Evolutionary conservation across 441 rosid species (phyloP).

Genomic region (Viola pubescens): DNA sequence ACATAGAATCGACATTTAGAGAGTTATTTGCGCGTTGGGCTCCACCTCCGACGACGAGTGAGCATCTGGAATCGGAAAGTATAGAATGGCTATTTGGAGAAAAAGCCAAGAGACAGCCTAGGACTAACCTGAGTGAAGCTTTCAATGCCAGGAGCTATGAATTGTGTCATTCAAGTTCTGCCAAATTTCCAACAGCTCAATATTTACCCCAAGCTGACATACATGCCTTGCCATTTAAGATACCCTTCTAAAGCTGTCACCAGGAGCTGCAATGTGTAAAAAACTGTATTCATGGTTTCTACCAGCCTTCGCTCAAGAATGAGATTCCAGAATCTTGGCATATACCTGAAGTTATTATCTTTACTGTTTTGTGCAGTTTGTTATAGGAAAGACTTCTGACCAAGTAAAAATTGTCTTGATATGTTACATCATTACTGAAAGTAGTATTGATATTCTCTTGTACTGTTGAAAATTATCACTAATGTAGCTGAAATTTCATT

Average conservation of each 20-base stretch:
- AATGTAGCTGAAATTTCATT: no score
- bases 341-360: no score
- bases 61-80: constrained; percentile 7
- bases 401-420: no score
- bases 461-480: no score
- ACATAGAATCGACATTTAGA: not conserved
- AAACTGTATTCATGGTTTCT: not conserved
- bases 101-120: not conserved
- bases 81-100: constrained; percentile 19
- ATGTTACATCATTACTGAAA: no score
- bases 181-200: not conserved
- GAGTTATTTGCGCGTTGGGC: constrained; percentile 6
- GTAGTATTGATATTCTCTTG: no score
- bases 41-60: not conserved
- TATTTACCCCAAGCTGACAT: constrained; percentile 11
- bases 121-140: not conserved
- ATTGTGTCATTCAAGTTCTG: not conserved
- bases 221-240: constrained; percentile 12
- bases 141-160: not conserved
- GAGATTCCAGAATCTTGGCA: no score
- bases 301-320: no score
- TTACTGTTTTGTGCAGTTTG: no score
- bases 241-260: constrained; percentile 13
- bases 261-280: not conserved
- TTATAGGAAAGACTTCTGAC: no score